Evolutionary conservation across 1,284 basidiomycete species (phyloP).

Genomic region (Pisolithus thermaeus): DNA sequence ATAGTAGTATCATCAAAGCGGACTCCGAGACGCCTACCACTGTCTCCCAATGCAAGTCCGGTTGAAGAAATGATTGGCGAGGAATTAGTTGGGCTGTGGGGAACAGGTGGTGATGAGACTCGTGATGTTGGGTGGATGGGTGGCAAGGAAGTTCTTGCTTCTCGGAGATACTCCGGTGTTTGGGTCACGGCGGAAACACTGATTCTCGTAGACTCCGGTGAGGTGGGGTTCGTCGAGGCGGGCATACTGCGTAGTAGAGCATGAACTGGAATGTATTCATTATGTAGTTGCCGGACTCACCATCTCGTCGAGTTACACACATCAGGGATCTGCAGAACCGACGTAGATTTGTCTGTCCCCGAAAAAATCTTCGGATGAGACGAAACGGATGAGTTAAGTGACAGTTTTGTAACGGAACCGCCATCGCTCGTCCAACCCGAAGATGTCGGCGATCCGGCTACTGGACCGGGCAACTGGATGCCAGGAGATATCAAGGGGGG

Average conservation of each 20-base stretch:
- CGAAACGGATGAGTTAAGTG: constrained; percentile 6
- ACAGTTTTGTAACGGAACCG: constrained; percentile 17
- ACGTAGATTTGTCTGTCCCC: constrained; percentile 6
- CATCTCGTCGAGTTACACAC: constrained; percentile 6
- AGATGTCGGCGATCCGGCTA: constrained; percentile 17
- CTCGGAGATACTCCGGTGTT: constrained; percentile 30
- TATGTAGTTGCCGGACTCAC: constrained; percentile 11
- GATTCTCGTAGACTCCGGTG: constrained; percentile 30
- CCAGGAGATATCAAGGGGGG: constrained; percentile 26
- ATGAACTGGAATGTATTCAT: constrained; percentile 5
- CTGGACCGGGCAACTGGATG: constrained; percentile 25
- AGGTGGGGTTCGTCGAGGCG: constrained; percentile 27
- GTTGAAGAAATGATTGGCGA: constrained; percentile 28
- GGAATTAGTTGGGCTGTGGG: constrained; percentile 19
- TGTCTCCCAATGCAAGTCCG: constrained; percentile 22
- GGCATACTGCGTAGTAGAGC: constrained; percentile 17
- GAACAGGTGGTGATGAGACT: constrained; percentile 6
- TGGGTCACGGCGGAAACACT: constrained; percentile 24
- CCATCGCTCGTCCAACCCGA: constrained; percentile 29
- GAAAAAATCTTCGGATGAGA: constrained; percentile 8
- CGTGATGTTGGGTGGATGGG: constrained; percentile 19
- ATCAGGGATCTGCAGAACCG: constrained; percentile 23
- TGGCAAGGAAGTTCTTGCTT: constrained; percentile 29
- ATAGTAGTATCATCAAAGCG: constrained; percentile 32
- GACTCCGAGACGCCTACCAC: constrained; percentile 28